phyloP scores from a whole-genome alignment of 805 yeast genomes.

The Nakazawaea wickerhamii region DNA sequence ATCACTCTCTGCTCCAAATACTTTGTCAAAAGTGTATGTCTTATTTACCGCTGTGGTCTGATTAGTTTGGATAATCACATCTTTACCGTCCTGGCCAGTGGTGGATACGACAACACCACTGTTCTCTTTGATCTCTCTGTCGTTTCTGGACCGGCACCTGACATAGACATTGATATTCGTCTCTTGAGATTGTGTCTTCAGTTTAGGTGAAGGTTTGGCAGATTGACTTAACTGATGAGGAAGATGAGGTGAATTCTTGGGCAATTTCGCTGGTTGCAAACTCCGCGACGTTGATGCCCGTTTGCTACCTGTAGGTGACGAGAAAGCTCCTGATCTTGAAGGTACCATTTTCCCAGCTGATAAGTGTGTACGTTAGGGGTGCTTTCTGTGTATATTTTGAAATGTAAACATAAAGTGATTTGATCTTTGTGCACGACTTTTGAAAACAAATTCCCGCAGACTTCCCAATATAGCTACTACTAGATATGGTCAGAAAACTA shows the following conservation, averaged over 20 bases:
- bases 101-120: conserved; percentile 58
- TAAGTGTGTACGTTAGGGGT: no score
- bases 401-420: neutral
- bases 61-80: conserved; percentile 42
- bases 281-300: no score
- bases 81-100: conserved; percentile 39
- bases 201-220: neutral
- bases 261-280: no score
- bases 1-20: conserved; percentile 77
- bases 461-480: neutral
- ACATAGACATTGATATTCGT: conserved; percentile 57
- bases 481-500: no score
- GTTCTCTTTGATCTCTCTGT: conserved; percentile 50
- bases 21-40: conserved; percentile 71
- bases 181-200: conserved; percentile 17
- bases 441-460: neutral
- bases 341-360: neutral
- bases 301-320: no score
- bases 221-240: neutral
- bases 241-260: neutral
- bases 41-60: conserved; percentile 31
- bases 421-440: no score
- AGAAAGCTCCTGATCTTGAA: neutral
- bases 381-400: no score
- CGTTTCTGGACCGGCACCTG: conserved; percentile 57